A percentile compares a stretch with the other conserved stretches of the same genome.
These are phyloP conservation scores for Boeremia exigua DNA, from an alignment of 2,329 filamentous ascomycete species.

Conservation along the genomic window DNA sequence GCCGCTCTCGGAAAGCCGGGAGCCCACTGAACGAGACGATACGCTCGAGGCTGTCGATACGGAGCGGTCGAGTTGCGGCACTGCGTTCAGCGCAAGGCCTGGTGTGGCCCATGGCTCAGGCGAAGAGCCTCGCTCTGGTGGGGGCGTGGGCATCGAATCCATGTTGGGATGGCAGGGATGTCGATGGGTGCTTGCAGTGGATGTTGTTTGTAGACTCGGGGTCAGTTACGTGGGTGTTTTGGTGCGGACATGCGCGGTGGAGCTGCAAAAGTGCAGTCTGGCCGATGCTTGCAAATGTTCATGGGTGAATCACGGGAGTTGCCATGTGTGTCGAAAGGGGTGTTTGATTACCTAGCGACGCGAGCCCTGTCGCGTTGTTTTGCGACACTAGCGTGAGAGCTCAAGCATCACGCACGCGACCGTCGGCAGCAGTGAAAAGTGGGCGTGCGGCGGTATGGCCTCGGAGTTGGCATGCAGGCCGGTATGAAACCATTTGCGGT, in stretches of 20 bases:
- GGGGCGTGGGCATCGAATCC: constrained; percentile 49
- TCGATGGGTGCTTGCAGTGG: constrained; percentile 10
- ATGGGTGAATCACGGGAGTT: constrained; percentile 34
- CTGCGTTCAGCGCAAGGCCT: constrained; percentile 66
- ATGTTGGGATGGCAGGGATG: constrained; percentile 28
- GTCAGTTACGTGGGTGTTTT: constrained; percentile 9
- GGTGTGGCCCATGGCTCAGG: constrained; percentile 70
- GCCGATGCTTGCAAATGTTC: constrained; percentile 16
- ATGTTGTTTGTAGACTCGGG: constrained; percentile 19
- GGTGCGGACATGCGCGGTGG: constrained; percentile 11
- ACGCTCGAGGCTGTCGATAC: constrained; percentile 66
- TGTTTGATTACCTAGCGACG: constrained; percentile 36
- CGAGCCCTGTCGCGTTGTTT: constrained; percentile 26
- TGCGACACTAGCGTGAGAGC: constrained; percentile 27
- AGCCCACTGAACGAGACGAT: constrained; percentile 68
- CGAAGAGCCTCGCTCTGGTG: constrained; percentile 55
- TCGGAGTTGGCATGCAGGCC: background rate
- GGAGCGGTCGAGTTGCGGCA: constrained; percentile 66
- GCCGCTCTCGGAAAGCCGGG: constrained; percentile 53
- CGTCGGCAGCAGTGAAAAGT: background rate
- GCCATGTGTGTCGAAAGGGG: constrained; percentile 30
- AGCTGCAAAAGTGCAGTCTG: constrained; percentile 17
- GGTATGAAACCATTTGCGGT: background rate
- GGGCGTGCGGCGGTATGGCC: background rate
- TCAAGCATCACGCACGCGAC: constrained; percentile 15